Evolutionary conservation across 2,329 filamentous ascomycete genomes (phyloP).

Genomic region (Thermothelomyces thermophilus): DNA sequence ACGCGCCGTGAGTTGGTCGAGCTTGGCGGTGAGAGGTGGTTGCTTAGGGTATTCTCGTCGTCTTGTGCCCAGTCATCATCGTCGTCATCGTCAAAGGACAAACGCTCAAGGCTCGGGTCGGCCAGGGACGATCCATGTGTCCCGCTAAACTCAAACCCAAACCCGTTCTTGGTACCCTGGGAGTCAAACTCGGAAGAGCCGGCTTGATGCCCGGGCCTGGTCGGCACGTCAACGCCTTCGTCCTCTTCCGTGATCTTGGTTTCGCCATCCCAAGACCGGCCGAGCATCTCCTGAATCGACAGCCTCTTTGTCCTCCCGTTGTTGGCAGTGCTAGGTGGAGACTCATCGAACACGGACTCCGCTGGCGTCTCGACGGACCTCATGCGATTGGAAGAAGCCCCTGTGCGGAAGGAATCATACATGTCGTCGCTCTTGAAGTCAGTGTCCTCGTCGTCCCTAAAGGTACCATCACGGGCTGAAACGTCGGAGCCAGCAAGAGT

Average conservation of each 20-base stretch:
- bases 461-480: conserved; percentile 57
- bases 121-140: conserved; percentile 31
- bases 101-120: conserved; percentile 39
- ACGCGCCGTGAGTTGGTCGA: conserved; percentile 48
- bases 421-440: conserved; percentile 71
- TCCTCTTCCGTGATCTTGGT: conserved; percentile 58
- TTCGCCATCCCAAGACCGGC: conserved; percentile 47
- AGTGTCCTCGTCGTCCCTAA: conserved; percentile 69
- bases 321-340: conserved; percentile 53
- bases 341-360: conserved; percentile 77
- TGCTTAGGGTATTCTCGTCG: conserved; percentile 47
- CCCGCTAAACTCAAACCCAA: conserved; percentile 22
- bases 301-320: conserved; percentile 48
- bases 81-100: conserved; percentile 56
- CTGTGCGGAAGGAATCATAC: conserved; percentile 68
- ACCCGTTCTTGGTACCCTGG: conserved; percentile 20
- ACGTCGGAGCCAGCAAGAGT: conserved; percentile 65
- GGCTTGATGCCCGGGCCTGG: conserved; percentile 33
- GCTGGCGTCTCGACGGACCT: conserved; percentile 64
- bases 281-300: conserved; percentile 54
- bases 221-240: conserved; percentile 48
- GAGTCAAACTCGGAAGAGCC: conserved; percentile 24
- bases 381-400: conserved; percentile 56
- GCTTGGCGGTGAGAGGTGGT: conserved; percentile 52
- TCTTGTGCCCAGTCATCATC: conserved; percentile 59